Percentiles rank a stretch among this genome's conserved stretches.
Conservation (phyloP, 768 basidiomycete species). For the Tubosaeta sp. region DNA sequence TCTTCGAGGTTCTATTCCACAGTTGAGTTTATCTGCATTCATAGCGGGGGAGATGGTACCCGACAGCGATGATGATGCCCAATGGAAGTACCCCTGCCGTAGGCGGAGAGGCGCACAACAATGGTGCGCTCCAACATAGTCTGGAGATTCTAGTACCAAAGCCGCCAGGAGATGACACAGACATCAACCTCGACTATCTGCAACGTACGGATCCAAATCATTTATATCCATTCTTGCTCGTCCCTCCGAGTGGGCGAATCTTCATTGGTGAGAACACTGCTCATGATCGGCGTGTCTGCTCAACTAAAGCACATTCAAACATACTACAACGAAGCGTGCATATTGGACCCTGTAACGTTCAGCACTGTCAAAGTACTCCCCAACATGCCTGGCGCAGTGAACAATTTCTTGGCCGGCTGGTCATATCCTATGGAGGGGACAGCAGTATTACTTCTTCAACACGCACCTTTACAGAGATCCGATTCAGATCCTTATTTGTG, state of each 20-base stretch:
- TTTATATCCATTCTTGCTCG: conserved; percentile 71
- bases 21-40: too few relatives aligned
- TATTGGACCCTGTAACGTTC: conserved; percentile 65
- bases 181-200: conserved; percentile 60
- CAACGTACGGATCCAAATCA: conserved; percentile 74
- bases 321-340: conserved; percentile 79
- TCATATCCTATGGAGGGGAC: conserved; percentile 77
- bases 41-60: conserved; percentile 70
- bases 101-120: conserved; percentile 71
- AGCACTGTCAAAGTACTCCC: conserved; percentile 56
- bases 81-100: conserved; percentile 74
- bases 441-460: conserved; percentile 63
- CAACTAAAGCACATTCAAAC: conserved; percentile 32
- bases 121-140: conserved; percentile 60
- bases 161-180: conserved; percentile 60
- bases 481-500: conserved; percentile 63
- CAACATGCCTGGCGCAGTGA: conserved; percentile 72
- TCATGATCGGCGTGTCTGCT: neutral
- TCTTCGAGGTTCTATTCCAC: too few relatives aligned
- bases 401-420: conserved; percentile 64
- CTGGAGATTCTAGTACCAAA: conserved; percentile 71
- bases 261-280: conserved; percentile 56
- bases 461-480: conserved; percentile 73
- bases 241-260: conserved; percentile 64
- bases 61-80: conserved; percentile 59